phyloP scores from a whole-genome alignment of 192 early-diverging fungal genomes.

The Mortierella antarctica region DNA sequence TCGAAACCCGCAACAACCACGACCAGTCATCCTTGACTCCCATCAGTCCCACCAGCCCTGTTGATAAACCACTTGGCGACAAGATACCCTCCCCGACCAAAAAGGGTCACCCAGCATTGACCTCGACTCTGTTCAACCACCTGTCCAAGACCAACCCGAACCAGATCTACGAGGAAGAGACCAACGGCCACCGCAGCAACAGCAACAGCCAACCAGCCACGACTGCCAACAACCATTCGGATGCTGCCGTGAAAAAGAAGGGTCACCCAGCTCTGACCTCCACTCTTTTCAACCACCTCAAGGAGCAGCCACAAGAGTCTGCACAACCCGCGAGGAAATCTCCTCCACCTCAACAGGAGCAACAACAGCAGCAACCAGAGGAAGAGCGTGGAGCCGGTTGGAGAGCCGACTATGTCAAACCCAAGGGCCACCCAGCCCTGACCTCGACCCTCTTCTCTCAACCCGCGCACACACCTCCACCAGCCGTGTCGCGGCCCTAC shows the following conservation, averaged over 20 bases:
- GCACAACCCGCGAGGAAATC: neutral
- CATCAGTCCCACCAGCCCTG: neutral
- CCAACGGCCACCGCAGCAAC: slow-evolving; percentile 1
- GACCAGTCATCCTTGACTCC: slow-evolving; percentile 14
- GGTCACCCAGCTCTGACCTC: slow-evolving; percentile 9
- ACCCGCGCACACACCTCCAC: neutral
- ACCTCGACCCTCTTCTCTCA: slow-evolving; percentile 31
- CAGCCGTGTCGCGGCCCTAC: slow-evolving; percentile 8
- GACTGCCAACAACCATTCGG: too few relatives aligned
- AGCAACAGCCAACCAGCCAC: neutral
- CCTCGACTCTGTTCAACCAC: slow-evolving; percentile 36
- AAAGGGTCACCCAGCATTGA: slow-evolving; percentile 45
- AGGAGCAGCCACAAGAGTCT: slow-evolving; percentile 1
- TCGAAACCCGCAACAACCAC: neutral
- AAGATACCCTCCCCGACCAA: neutral
- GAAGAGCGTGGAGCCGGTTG: slow-evolving; percentile 44
- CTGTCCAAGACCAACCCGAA: slow-evolving; percentile 11
- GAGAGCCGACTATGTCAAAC: slow-evolving; percentile 40
- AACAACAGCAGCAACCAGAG: slow-evolving; percentile 4
- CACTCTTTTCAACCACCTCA: slow-evolving; percentile 3
- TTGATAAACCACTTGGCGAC: slow-evolving; percentile 7
- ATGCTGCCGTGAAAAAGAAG: neutral
- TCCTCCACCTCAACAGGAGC: neutral
- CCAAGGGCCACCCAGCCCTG: slow-evolving; percentile 51
- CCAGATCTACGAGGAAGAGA: neutral